Evolutionary conservation across 768 basidiomycete species (phyloP).

Genomic region (Amylocystis lapponica): DNA sequence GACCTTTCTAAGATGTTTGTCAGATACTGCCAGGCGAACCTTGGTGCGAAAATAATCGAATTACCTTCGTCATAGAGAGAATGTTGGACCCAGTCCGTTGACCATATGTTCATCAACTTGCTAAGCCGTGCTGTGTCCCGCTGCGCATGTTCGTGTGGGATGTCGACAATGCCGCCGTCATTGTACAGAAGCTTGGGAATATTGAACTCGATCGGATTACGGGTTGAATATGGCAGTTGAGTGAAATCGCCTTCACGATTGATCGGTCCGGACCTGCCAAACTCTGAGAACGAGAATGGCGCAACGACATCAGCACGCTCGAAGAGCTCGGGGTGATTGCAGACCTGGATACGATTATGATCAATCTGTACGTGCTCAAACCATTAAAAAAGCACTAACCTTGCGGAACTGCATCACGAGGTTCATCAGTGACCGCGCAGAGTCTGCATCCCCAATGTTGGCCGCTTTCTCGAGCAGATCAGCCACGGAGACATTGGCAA

Average conservation of each 20-base stretch:
- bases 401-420: slow-evolving; percentile 99
- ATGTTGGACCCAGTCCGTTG: slow-evolving; percentile 68
- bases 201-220: slow-evolving; percentile 75
- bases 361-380: slow-evolving; percentile 3
- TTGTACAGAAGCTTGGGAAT: slow-evolving; percentile 74
- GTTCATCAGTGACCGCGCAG: slow-evolving; percentile 95
- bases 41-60: slow-evolving; percentile 23
- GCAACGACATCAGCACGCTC: slow-evolving; percentile 94
- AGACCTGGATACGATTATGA: too few species aligned
- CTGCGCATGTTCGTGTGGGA: slow-evolving; percentile 52
- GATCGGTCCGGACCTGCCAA: slow-evolving; percentile 76
- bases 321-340: slow-evolving; percentile 98
- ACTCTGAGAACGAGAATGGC: slow-evolving; percentile 84
- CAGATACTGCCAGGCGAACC: slow-evolving; percentile 12
- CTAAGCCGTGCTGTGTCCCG: slow-evolving; percentile 49
- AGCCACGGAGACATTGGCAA: slow-evolving; percentile 90
- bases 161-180: slow-evolving; percentile 66
- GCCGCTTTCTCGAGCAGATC: slow-evolving; percentile 93
- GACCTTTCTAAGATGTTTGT: slow-evolving; percentile 29
- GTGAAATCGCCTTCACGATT: slow-evolving; percentile 85
- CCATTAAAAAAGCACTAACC: slow-evolving; percentile 33
- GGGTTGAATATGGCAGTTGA: slow-evolving; percentile 77
- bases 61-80: slow-evolving; percentile 65
- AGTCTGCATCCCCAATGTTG: slow-evolving; percentile 85
- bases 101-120: slow-evolving; percentile 88